A percentile compares a stretch with the other conserved stretches of the same genome.
Conservation (phyloP, 495 filamentous ascomycete genomes). For the Lichenothelia convexa region DNA sequence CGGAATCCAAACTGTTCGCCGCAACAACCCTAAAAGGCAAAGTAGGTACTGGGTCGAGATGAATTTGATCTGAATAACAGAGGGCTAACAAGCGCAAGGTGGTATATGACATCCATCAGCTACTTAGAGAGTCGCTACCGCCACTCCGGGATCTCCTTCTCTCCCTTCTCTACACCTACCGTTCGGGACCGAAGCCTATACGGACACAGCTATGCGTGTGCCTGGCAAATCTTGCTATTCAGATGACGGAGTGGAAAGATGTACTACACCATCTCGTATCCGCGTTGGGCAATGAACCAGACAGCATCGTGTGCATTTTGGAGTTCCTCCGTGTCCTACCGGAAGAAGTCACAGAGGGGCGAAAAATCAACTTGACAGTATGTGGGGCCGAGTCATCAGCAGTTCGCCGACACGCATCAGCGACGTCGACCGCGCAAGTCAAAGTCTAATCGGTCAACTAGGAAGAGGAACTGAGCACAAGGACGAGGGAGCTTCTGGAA, state of each 20-base stretch:
- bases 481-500: slow-evolving; percentile 74
- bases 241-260: slow-evolving; percentile 93
- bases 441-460: slow-evolving; percentile 37
- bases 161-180: slow-evolving; percentile 56
- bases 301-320: slow-evolving; percentile 65
- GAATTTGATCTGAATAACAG: background rate
- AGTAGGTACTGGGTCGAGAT: slow-evolving; percentile 47
- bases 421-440: slow-evolving; percentile 26
- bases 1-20: slow-evolving; percentile 83
- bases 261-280: slow-evolving; percentile 66
- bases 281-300: slow-evolving; percentile 55
- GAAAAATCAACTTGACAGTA: slow-evolving; percentile 97
- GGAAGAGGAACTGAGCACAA: slow-evolving; percentile 76
- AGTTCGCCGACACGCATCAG: slow-evolving; percentile 26
- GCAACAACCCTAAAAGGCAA: slow-evolving; percentile 96
- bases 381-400: slow-evolving; percentile 43
- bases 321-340: slow-evolving; percentile 93
- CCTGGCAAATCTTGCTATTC: slow-evolving; percentile 81
- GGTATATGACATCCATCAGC: slow-evolving; percentile 68
- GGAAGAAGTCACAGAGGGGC: slow-evolving; percentile 97
- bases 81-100: slow-evolving; percentile 33
- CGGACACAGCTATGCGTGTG: slow-evolving; percentile 90
- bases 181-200: slow-evolving; percentile 72
- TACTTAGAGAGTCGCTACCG: slow-evolving; percentile 54
- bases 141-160: slow-evolving; percentile 69